These are phyloP conservation scores for Coleophoma cylindrospora DNA, from an alignment of 2,329 filamentous ascomycete species.

Conservation along the genomic window DNA sequence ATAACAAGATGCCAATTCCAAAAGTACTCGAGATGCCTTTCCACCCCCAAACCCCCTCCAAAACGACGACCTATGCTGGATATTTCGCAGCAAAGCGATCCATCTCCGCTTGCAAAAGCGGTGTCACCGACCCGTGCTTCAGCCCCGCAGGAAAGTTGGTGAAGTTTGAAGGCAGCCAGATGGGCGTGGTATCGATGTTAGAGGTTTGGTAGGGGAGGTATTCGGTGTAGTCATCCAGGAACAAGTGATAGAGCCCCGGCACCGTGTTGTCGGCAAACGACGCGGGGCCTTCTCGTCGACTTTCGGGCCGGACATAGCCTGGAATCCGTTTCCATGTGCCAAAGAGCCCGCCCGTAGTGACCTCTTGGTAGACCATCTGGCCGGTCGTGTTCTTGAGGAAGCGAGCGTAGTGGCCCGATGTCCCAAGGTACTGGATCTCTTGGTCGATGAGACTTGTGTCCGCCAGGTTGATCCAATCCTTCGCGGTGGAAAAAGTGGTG, in stretches of 20 bases:
- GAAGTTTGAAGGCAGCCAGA: too few relatives aligned
- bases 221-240: background rate
- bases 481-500: background rate
- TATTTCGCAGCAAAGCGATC: too few relatives aligned
- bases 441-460: background rate
- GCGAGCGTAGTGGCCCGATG: background rate
- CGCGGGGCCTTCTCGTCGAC: background rate
- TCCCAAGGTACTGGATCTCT: background rate
- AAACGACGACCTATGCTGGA: too few relatives aligned
- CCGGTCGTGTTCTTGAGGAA: background rate
- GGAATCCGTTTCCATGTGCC: background rate
- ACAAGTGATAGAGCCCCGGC: background rate
- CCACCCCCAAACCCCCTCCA: too few relatives aligned
- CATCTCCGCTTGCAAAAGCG: too few relatives aligned
- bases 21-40: too few relatives aligned
- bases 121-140: too few relatives aligned
- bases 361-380: background rate
- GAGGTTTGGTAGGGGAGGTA: background rate
- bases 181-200: too few relatives aligned
- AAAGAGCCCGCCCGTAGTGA: background rate
- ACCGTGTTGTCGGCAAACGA: background rate
- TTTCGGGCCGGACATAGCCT: background rate
- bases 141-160: too few relatives aligned
- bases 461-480: background rate
- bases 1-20: too few relatives aligned